Conservation (phyloP, 345 rosid genomes). For the Populus ilicifolia region DNA sequence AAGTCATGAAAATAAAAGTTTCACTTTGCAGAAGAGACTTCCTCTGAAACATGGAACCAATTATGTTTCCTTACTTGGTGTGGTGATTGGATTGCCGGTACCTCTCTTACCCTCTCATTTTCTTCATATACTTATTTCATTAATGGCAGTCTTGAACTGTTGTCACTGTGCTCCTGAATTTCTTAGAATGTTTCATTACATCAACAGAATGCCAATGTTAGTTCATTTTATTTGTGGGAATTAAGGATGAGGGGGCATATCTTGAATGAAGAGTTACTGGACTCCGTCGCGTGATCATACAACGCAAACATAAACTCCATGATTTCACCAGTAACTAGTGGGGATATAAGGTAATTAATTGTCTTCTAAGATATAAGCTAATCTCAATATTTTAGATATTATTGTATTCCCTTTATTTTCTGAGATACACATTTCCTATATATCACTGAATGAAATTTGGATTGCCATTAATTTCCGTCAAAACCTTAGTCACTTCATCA, state of each 20-base stretch:
- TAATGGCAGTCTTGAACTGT: not conserved
- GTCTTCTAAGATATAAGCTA: not conserved
- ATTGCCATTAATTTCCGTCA: not conserved
- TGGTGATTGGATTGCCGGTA: conserved; percentile 69
- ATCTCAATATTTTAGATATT: not conserved
- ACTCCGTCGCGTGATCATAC: conserved; percentile 38
- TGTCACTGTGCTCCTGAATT: not conserved
- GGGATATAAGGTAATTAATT: conserved; percentile 55
- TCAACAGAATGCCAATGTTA: not conserved
- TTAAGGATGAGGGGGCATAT: conserved; percentile 37
- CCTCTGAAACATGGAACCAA: conserved; percentile 48
- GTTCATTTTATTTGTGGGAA: not conserved
- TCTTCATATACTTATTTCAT: not conserved
- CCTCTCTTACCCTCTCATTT: not conserved
- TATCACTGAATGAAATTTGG: not conserved
- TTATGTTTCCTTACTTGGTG: conserved; percentile 56
- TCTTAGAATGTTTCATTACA: not conserved
- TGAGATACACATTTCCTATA: not conserved
- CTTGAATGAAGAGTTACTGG: conserved; percentile 53
- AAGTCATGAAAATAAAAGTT: conserved; percentile 23
- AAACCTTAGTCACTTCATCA: not conserved
- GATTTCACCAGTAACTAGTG: conserved; percentile 40
- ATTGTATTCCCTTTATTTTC: not conserved
- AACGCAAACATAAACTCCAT: conserved; percentile 7
- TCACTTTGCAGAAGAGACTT: conserved; percentile 31